Evolutionary conservation across 495 filamentous ascomycete species (phyloP), one percentile per base, ranked within the genome.

Genomic region (Hypoxylon rickii): DNA sequence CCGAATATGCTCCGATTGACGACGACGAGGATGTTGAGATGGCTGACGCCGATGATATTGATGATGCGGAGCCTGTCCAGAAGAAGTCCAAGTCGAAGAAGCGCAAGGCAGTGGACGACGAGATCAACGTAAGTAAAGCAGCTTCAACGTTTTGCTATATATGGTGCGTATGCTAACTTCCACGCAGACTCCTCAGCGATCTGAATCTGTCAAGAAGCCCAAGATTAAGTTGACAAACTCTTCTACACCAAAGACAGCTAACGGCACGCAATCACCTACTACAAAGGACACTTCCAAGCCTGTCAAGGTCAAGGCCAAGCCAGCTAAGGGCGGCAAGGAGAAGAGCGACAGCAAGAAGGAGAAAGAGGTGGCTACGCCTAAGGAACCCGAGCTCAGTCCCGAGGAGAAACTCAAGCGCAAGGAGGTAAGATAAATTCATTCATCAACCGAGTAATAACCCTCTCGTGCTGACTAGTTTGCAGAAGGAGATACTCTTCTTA

Each of bases 401-500:
- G 74, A 82, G 61, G 73, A 80, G 56, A 73, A 70, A 57, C 71
- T 67, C 16, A 34, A 48, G 8, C 75, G 76, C 32, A 88, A 83
- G 77, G 83, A 79, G 79, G 86, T 86, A 78, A 55, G 82, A 55
- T 10, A 19, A 21, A 5, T 7, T 31, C 8, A 18, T 15, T n/a
- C 24, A 40, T 22, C 12, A 6, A 21, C 33, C 24, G 48, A 29
- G 1, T 46, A 15, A 15, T 36, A 26, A 19, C 63, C 17, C n/a
- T n/a, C n/a, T n/a, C 24, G 4, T 53, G 18, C 53, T 63, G 3
- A 63, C 34, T 45, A 44, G 18, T 13, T 15, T 41, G 78, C 60
- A 83, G 79, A 82, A 81, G 51, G 81, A 84, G 43, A 89, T 96
- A 16, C 74, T 96, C 3, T 96, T 90, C 73, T 78, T 93, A 33